These are phyloP conservation scores for Infundibulicybe gibba DNA, from an alignment of 768 basidiomycete species.

Conservation along the genomic window DNA sequence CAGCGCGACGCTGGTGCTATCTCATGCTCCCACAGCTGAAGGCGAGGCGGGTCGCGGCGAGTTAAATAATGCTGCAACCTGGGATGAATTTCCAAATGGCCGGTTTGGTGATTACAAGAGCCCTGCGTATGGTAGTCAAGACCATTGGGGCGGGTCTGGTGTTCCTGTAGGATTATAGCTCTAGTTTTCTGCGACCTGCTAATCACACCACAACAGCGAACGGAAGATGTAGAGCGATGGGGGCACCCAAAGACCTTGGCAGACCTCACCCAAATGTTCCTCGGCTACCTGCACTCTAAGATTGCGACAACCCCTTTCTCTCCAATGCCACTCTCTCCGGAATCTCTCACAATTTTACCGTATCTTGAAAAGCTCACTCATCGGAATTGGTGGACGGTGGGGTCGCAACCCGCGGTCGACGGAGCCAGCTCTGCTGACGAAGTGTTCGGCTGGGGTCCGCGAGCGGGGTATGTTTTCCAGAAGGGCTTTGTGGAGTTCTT, in stretches of 20 bases:
- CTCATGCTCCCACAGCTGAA: conserved; percentile 43
- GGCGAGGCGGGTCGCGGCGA: conserved; percentile 74
- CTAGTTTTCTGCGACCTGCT: background rate
- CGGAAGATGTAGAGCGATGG: conserved; percentile 68
- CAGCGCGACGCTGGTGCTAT: conserved; percentile 55
- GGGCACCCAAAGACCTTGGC: conserved; percentile 59
- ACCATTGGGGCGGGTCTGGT: conserved; percentile 71
- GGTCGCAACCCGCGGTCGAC: conserved; percentile 93
- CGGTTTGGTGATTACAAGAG: conserved; percentile 97
- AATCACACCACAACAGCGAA: conserved; percentile 36
- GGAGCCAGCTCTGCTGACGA: conserved; percentile 70
- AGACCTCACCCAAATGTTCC: conserved; percentile 79
- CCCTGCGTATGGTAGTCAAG: conserved; percentile 86
- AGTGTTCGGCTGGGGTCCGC: conserved; percentile 91
- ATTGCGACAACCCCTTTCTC: conserved; percentile 87
- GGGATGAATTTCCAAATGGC: conserved; percentile 98
- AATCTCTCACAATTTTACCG: conserved; percentile 77
- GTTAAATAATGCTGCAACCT: conserved; percentile 70
- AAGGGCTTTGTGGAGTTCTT: conserved; percentile 99
- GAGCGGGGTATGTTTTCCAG: conserved; percentile 92
- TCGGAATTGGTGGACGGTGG: conserved; percentile 92
- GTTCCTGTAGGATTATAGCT: conserved; percentile 41
- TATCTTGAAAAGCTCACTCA: conserved; percentile 75
- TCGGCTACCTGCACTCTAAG: conserved; percentile 72
- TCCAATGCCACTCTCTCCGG: conserved; percentile 70